A percentile compares a stretch with the other conserved stretches of the same genome.
Evolutionary conservation across 2,329 filamentous ascomycete genomes (phyloP).

Genomic region (Coniochaeta ligniaria): DNA sequence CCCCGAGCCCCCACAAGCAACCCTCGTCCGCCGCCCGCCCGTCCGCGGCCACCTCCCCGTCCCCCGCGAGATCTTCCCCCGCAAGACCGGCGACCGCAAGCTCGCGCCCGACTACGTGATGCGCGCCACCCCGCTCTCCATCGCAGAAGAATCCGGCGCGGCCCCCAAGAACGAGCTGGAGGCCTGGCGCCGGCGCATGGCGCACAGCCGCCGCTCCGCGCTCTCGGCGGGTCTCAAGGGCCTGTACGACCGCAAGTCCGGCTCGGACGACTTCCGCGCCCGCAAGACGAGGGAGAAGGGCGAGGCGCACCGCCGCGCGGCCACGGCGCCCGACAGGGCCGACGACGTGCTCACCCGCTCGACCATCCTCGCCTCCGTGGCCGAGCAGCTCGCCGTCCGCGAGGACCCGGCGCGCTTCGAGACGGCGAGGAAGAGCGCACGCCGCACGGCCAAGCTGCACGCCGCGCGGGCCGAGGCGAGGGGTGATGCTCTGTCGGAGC

Average conservation of each 20-base stretch:
- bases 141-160: conserved; percentile 24
- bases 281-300: conserved; percentile 34
- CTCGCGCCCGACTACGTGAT: conserved; percentile 52
- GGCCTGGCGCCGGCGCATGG: conserved; percentile 67
- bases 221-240: conserved; percentile 63
- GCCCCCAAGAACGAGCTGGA: conserved; percentile 29
- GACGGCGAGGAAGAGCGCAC: conserved; percentile 37
- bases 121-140: conserved; percentile 49
- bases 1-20: conserved; percentile 67
- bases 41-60: conserved; percentile 77
- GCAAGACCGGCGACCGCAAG: conserved; percentile 48
- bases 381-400: conserved; percentile 40
- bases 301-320: conserved; percentile 33
- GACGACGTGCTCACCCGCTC: conserved; percentile 72
- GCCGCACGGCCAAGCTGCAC: conserved; percentile 33
- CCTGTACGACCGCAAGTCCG: conserved; percentile 59
- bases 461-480: conserved; percentile 50
- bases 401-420: conserved; percentile 57
- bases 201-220: conserved; percentile 62
- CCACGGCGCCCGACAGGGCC: conserved; percentile 60
- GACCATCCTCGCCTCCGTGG: conserved; percentile 49
- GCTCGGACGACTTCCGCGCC: conserved; percentile 22
- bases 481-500: conserved; percentile 67
- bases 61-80: conserved; percentile 72
- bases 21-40: conserved; percentile 34